Percentiles rank a stretch among this genome's conserved stretches.
phyloP scores from a whole-genome alignment of 345 rosid genomes.

The Eucalyptus guilfoylei region DNA sequence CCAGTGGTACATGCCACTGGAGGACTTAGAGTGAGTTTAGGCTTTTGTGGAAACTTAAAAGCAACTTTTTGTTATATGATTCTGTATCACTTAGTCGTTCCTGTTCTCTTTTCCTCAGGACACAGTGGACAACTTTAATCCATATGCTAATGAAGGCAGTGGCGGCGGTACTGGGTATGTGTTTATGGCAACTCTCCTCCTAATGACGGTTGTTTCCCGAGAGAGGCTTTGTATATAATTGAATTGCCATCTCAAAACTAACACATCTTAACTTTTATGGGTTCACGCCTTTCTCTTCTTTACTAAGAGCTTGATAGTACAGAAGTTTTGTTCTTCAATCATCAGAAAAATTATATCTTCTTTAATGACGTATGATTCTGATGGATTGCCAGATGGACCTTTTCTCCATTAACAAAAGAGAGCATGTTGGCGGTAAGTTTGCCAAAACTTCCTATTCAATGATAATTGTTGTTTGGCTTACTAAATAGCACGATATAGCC shows the following conservation, averaged over 20 bases:
- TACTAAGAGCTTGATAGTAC: not conserved
- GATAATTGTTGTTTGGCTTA: not conserved
- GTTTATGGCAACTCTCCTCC: not conserved
- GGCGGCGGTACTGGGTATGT: constrained; percentile 88
- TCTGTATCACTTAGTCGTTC: not conserved
- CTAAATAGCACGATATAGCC: not conserved
- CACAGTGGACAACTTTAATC: constrained; percentile 75
- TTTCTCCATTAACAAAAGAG: constrained; percentile 68
- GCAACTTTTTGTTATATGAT: not conserved
- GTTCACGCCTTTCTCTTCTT: not conserved
- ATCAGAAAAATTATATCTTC: not conserved
- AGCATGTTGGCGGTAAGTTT: constrained; percentile 61
- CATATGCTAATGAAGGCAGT: constrained; percentile 50
- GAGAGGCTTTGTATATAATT: not conserved
- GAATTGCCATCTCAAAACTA: not conserved
- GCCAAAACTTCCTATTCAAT: not conserved
- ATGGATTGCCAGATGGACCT: constrained; percentile 59
- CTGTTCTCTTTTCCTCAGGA: constrained; percentile 34
- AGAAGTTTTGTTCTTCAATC: not conserved
- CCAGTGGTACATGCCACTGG: constrained; percentile 94
- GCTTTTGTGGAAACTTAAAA: not conserved
- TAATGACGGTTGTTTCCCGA: not conserved
- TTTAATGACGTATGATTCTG: not conserved
- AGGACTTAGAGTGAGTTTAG: constrained; percentile 75
- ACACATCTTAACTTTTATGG: not conserved